These are phyloP conservation scores for Komagataella pastoris DNA, from an alignment of 805 yeast genomes.

Conservation along the genomic window DNA sequence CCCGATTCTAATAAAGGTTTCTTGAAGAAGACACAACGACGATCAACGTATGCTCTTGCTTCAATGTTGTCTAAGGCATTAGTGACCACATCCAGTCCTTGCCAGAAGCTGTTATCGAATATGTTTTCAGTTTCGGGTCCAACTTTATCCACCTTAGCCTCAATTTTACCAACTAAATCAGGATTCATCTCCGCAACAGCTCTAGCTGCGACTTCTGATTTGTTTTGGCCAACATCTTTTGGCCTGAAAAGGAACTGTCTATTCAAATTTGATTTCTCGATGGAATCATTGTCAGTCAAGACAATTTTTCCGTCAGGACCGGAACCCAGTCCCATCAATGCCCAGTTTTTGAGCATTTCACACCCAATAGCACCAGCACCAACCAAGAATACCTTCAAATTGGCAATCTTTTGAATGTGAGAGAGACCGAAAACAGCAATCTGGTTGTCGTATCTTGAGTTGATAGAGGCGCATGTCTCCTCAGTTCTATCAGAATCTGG, in stretches of 20 bases:
- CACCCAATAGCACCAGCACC: constrained; percentile 99
- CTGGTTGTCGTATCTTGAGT: constrained; percentile 86
- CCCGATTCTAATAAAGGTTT: constrained; percentile 93
- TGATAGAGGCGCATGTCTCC: constrained; percentile 60
- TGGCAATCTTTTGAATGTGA: constrained; percentile 61
- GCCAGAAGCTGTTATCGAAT: constrained; percentile 82
- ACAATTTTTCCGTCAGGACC: constrained; percentile 78
- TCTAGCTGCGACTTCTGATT: constrained; percentile 79
- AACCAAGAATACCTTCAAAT: constrained; percentile 76
- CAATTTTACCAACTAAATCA: constrained; percentile 65
- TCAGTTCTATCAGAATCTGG: constrained; percentile 60
- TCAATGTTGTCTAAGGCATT: constrained; percentile 97
- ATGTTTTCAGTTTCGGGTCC: constrained; percentile 86
- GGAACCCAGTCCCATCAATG: constrained; percentile 87
- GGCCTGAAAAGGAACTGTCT: constrained; percentile 94
- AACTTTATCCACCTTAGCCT: constrained; percentile 71
- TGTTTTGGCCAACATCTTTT: constrained; percentile 83
- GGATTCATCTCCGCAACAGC: constrained; percentile 86
- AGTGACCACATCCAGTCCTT: constrained; percentile 71
- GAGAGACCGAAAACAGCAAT: constrained; percentile 85
- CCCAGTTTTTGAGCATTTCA: constrained; percentile 98
- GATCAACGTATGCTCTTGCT: constrained; percentile 94
- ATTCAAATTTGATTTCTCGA: constrained; percentile 90
- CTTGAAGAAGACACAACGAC: constrained; percentile 87
- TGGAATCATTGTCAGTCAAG: constrained; percentile 89